phyloP scores from a whole-genome alignment of 176 grass and related monocot species.

The Oryza brachyantha region DNA sequence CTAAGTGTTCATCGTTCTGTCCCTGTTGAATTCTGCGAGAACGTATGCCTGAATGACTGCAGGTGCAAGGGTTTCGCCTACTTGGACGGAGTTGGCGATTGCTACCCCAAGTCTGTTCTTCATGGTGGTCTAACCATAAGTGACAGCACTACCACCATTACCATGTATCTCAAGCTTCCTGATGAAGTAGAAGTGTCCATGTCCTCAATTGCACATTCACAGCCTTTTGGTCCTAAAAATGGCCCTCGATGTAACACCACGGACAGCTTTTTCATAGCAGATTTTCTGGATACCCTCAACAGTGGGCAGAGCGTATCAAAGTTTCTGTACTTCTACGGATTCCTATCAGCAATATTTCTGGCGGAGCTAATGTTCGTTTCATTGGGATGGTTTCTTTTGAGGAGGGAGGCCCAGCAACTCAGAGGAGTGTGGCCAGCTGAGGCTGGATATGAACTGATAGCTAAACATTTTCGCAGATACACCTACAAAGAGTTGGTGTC shows the following conservation, averaged over 20 bases:
- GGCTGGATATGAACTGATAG: slow-evolving; percentile 13
- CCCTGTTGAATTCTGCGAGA: slow-evolving; percentile 5
- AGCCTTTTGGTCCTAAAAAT: slow-evolving; percentile 30
- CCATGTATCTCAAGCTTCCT: slow-evolving; percentile 37
- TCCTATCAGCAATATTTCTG: slow-evolving; percentile 35
- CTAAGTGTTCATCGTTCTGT: neutral
- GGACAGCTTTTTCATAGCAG: neutral
- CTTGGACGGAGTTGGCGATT: slow-evolving; percentile 35
- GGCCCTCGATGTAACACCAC: slow-evolving; percentile 1
- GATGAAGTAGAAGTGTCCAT: neutral
- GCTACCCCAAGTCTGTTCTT: slow-evolving; percentile 33
- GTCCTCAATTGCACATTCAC: slow-evolving; percentile 20
- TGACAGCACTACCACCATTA: slow-evolving; percentile 2
- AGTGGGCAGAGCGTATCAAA: neutral
- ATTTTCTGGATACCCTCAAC: slow-evolving; percentile 12
- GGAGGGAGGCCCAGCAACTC: slow-evolving; percentile 10
- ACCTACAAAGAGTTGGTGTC: neutral
- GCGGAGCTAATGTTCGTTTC: slow-evolving; percentile 19
- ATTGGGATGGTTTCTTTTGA: slow-evolving; percentile 39
- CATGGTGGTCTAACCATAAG: slow-evolving; percentile 4
- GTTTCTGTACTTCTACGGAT: slow-evolving; percentile 37
- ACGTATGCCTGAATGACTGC: slow-evolving; percentile 29
- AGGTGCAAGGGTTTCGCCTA: slow-evolving; percentile 34
- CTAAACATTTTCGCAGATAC: neutral
- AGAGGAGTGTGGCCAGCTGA: slow-evolving; percentile 36